Evolutionary conservation across 176 grass and related monocot genomes (phyloP).

Genomic region (Lolium perenne): DNA sequence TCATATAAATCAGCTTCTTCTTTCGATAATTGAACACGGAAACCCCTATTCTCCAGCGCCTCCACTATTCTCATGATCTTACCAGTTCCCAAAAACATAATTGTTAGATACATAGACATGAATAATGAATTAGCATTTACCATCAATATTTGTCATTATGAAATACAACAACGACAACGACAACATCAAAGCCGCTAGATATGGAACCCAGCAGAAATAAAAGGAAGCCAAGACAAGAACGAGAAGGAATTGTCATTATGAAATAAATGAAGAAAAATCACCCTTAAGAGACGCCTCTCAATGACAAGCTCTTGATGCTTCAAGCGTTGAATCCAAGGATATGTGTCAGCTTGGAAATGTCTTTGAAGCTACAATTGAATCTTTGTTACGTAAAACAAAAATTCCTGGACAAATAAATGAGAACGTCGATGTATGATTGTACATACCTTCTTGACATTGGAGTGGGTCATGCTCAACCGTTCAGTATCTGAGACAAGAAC

Average conservation of each 20-base stretch:
- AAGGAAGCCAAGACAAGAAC: no score
- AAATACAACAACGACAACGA: background rate
- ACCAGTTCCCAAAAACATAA: slow-evolving; percentile 43
- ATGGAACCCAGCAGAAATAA: no score
- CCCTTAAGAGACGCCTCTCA: slow-evolving; percentile 93
- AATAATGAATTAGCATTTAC: background rate
- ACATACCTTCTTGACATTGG: slow-evolving; percentile 92
- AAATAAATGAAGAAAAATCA: slow-evolving; percentile 44
- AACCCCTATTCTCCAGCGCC: slow-evolving; percentile 77
- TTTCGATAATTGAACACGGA: slow-evolving; percentile 68
- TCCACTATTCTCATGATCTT: slow-evolving; percentile 94
- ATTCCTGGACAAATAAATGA: slow-evolving; percentile 14
- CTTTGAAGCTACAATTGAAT: slow-evolving; percentile 71
- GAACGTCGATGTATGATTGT: slow-evolving; percentile 1
- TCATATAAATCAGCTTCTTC: slow-evolving; percentile 80
- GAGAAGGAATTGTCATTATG: slow-evolving; percentile 4
- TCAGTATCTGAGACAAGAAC: slow-evolving; percentile 89
- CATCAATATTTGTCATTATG: background rate
- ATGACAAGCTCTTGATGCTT: slow-evolving; percentile 88
- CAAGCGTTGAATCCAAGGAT: slow-evolving; percentile 82
- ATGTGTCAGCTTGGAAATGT: slow-evolving; percentile 89
- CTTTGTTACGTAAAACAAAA: slow-evolving; percentile 6
- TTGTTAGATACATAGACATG: slow-evolving; percentile 21
- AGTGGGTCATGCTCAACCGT: slow-evolving; percentile 80
- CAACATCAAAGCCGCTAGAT: no score